These are phyloP conservation scores for Nidularia pulvinata DNA, from an alignment of 768 basidiomycete genomes.

Conservation along the genomic window DNA sequence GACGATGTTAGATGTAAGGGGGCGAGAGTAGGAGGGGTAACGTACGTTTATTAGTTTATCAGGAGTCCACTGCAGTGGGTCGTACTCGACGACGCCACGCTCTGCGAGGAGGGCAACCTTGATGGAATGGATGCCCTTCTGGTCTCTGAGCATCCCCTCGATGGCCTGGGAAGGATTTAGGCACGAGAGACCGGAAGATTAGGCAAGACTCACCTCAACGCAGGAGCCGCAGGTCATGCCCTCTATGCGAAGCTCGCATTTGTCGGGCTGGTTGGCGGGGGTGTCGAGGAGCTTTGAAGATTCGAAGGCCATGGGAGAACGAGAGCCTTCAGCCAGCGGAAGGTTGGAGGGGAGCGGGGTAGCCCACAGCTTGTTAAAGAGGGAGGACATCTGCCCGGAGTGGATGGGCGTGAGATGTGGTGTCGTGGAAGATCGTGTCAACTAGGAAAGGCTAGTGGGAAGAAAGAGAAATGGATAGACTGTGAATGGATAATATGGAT, in stretches of 20 bases:
- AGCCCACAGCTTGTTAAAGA: no score
- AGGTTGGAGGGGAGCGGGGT: no score
- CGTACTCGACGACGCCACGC: slow-evolving; percentile 89
- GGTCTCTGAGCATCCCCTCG: slow-evolving; percentile 78
- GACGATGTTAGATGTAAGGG: background rate
- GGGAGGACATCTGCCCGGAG: no score
- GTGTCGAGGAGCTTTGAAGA: slow-evolving; percentile 14
- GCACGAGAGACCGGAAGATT: background rate
- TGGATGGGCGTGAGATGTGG: no score
- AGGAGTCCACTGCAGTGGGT: slow-evolving; percentile 76
- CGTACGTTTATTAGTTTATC: slow-evolving; percentile 79
- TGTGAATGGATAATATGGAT: no score
- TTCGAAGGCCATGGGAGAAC: slow-evolving; percentile 12
- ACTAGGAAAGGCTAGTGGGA: no score
- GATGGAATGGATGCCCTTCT: slow-evolving; percentile 88
- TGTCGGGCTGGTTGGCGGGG: slow-evolving; percentile 33
- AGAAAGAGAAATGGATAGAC: no score
- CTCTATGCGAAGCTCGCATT: slow-evolving; percentile 80
- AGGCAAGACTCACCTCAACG: slow-evolving; percentile 65
- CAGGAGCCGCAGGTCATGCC: slow-evolving; percentile 93
- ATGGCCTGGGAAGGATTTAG: slow-evolving; percentile 53
- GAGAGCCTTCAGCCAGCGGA: no score
- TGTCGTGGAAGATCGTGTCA: no score
- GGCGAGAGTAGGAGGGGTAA: slow-evolving; percentile 6
- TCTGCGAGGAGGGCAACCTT: slow-evolving; percentile 99